Base-by-base conservation (phyloP, 495 filamentous ascomycete species). In the Neurospora tetrasperma region DNA sequence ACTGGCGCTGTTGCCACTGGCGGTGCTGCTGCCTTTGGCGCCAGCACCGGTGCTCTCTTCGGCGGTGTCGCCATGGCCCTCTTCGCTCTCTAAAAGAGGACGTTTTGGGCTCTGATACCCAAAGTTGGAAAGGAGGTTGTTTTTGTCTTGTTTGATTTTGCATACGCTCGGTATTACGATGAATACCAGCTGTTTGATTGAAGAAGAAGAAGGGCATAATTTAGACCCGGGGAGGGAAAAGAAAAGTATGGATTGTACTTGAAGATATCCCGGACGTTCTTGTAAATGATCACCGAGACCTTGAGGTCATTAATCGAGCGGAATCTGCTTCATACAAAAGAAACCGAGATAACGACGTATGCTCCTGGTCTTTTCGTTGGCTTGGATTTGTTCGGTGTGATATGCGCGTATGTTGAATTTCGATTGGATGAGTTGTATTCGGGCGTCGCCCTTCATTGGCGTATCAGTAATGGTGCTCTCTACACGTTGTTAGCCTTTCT, bases 41-140 rank as follows among this genome's bases (percentile, higher is more conserved):
- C 81, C 40, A 80, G 80, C 74, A 78, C 80, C 9, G 35, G 84
- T 39, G 80, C 83, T 35, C 72, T 83, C 11, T 20, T 85, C 73
- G 82, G 81, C 46, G 81, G 81, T 74, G 75, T 86, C 35, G 79
- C 80, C 72, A 76, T 83, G 73, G 83, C 83, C 43, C 69, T 80
- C 54, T 70, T 85, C 59, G 82, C 82, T 70, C 72, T 86, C 70
- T 85, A 85, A 84, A 68, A 35, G 27, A 42, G 68, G 41, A 59
- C 9, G 12, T 27, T 16, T 40, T 71, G 14, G 10, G 38, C 31
- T 6, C 14, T 16, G 54, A 66, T 66, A 66, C 54, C 27, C 27
- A 66, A 14, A 14, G 14, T 35, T 66, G 31, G 54, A 66, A 66
- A 62, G 16, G 27, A 11, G 23, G 27, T 35, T 66, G 54, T 18